Evolutionary conservation across 169 alveolate genomes (phyloP), one percentile per base, ranked within the genome.

Genomic region (Amoebophrya sp.): DNA sequence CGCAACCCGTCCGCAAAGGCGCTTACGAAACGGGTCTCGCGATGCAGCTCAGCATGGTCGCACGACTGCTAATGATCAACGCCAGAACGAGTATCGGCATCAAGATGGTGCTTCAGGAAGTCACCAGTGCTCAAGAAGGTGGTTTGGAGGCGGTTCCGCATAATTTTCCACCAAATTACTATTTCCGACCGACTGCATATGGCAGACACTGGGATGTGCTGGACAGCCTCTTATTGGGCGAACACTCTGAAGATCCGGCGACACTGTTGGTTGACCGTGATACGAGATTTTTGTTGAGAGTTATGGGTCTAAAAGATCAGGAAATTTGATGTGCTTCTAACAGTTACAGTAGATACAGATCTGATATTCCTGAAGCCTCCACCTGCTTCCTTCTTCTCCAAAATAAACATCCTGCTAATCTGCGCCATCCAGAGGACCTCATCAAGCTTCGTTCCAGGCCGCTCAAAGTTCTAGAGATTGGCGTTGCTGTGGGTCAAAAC

Each of bases 171-270:
- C n/a, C n/a, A n/a, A n/a, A n/a, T n/a, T 65, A 65, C 83, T 29
- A 26, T 1, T 65, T 65, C n/a, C 36, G 2, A 36, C 83, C 83
- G 33, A 65, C n/a, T 36, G 83, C 83, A 1, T 89, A 89, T 38
- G 91, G 91, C 10, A 54, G 91, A 54, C 91, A 89, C 91, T 89
- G 91, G 91, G 91, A 89, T 34, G 55, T 89, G 33, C 76, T 89
- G 33, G 65, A 38, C 54, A 39, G 29, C 39, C 55, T 89, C 40
- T 34, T 89, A 54, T 10, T 40, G 14, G 91, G 55, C 26, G 53
- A 89, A 26, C 0, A 38, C 36, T 10, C 2, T 36, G 0, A 29
- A 10, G 33, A 26, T 36, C 55, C 18, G 55, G n/a, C n/a, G 65
- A 89, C 91, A 3, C 41, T 40, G 3, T 34, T 89, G n/a, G 33